A percentile compares a stretch with the other conserved stretches of the same genome.
phyloP scores from a whole-genome alignment of 352 stramenopile species.

The Paralagenidium karlingii region DNA sequence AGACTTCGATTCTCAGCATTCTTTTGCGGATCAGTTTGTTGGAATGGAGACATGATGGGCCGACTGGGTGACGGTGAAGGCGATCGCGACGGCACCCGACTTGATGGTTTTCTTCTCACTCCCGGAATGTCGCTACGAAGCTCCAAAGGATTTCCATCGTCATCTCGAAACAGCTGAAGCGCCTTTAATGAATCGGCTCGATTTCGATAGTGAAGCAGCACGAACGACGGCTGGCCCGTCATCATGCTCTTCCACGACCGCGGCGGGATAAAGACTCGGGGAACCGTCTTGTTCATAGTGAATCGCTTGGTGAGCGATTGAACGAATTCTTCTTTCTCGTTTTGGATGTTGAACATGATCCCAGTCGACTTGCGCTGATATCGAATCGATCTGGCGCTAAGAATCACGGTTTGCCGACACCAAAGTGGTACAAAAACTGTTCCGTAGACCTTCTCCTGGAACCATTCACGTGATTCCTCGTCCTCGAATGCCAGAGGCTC shows the following conservation, averaged over 20 bases:
- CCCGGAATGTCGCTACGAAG: conserved; percentile 8
- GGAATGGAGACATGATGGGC: neutral
- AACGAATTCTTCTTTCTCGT: conserved; percentile 36
- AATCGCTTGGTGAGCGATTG: conserved; percentile 27
- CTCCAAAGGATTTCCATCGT: conserved; percentile 20
- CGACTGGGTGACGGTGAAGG: neutral
- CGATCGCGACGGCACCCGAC: neutral
- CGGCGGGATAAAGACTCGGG: conserved; percentile 30
- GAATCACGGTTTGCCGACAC: conserved; percentile 21
- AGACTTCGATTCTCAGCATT: neutral
- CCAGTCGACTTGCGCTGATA: conserved; percentile 46
- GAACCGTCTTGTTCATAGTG: conserved; percentile 29
- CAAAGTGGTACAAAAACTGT: conserved; percentile 34
- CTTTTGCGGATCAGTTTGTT: neutral
- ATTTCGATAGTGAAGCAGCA: conserved; percentile 44
- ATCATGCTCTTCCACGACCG: conserved; percentile 42
- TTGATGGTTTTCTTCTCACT: conserved; percentile 1
- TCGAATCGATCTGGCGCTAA: conserved; percentile 21
- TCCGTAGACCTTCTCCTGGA: conserved; percentile 39
- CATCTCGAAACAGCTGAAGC: conserved; percentile 22
- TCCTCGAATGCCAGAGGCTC: conserved; percentile 24
- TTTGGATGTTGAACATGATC: conserved; percentile 44
- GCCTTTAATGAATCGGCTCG: conserved; percentile 29
- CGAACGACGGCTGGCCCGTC: conserved; percentile 11
- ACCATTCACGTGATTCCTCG: conserved; percentile 23